Percentiles rank a stretch among this genome's conserved stretches.
These are phyloP conservation scores for Pholiota microspora DNA, from an alignment of 768 basidiomycete species.

Conservation along the genomic window DNA sequence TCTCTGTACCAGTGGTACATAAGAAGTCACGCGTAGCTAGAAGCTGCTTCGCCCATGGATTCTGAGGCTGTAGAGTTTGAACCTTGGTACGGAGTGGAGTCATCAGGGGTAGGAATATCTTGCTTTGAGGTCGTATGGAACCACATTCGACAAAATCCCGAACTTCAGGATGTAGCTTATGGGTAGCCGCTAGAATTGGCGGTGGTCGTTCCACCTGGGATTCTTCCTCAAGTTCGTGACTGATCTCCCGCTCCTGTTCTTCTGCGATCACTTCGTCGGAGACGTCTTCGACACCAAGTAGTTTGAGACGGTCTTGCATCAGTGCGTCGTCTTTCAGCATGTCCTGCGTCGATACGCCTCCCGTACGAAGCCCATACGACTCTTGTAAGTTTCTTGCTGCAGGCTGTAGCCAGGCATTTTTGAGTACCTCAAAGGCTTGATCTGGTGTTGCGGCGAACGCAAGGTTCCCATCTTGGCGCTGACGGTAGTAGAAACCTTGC, in stretches of 20 bases:
- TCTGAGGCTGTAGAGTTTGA: constrained; percentile 5
- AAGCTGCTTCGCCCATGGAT: constrained; percentile 22
- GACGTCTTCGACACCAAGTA: constrained; percentile 25
- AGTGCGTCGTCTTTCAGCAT: constrained; percentile 8
- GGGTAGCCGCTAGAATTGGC: constrained; percentile 23
- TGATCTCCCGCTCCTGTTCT: constrained; percentile 50
- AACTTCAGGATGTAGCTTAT: constrained; percentile 25
- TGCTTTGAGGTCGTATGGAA: constrained; percentile 12
- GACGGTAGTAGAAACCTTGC: constrained; percentile 32
- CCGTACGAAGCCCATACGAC: constrained; percentile 25
- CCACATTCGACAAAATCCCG: constrained; percentile 28
- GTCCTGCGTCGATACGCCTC: not conserved
- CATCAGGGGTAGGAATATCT: constrained; percentile 21
- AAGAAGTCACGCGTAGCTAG: constrained; percentile 35
- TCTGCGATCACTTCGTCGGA: constrained; percentile 31
- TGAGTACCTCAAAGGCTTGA: constrained; percentile 10
- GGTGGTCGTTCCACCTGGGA: constrained; percentile 35
- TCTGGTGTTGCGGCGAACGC: not conserved
- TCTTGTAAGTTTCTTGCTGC: constrained; percentile 35
- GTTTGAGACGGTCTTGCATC: constrained; percentile 20
- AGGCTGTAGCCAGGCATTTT: constrained; percentile 34
- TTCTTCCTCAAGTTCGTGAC: constrained; percentile 41
- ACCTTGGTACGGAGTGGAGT: constrained; percentile 13
- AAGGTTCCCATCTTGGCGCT: constrained; percentile 22
- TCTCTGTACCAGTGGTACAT: constrained; percentile 11